Evolutionary conservation across 805 yeast genomes (phyloP).

Genomic region (Zygotorulaspora danielsina): DNA sequence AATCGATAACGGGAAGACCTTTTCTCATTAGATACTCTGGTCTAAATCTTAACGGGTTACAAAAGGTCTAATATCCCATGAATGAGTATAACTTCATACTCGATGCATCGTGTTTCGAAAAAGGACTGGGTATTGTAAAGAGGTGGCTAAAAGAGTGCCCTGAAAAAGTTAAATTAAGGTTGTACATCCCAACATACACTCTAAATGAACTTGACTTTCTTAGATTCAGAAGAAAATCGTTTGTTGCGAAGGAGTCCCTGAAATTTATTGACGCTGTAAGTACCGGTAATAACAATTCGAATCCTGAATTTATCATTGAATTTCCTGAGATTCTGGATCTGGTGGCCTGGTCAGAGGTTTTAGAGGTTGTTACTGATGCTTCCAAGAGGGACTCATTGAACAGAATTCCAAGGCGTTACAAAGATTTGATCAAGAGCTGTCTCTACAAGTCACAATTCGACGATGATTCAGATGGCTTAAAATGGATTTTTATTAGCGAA

Average conservation of each 20-base stretch:
- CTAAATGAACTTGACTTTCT: conserved; percentile 57
- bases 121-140: conserved; percentile 64
- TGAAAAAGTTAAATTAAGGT: conserved; percentile 36
- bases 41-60: too few relatives aligned
- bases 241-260: conserved; percentile 63
- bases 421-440: conserved; percentile 54
- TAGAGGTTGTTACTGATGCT: conserved; percentile 12
- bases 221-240: conserved; percentile 51
- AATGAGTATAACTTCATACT: conserved; percentile 43
- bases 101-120: conserved; percentile 64
- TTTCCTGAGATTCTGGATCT: conserved; percentile 41
- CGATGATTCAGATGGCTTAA: conserved; percentile 31
- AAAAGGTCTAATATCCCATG: conserved; percentile 10
- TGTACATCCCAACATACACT: conserved; percentile 49
- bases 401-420: conserved; percentile 49
- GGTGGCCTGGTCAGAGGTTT: conserved; percentile 26
- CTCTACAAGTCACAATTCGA: conserved; percentile 49
- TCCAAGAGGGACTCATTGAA: conserved; percentile 14
- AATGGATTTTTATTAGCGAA: conserved; percentile 63
- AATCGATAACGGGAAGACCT: too few relatives aligned
- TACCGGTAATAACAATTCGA: conserved; percentile 14
- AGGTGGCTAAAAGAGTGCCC: conserved; percentile 48
- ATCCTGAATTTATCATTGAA: conserved; percentile 40
- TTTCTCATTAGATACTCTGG: too few relatives aligned
- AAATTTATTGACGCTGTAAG: conserved; percentile 50